Evolutionary conservation across 2,329 filamentous ascomycete species (phyloP).

Genomic region (Fusarium sp.): DNA sequence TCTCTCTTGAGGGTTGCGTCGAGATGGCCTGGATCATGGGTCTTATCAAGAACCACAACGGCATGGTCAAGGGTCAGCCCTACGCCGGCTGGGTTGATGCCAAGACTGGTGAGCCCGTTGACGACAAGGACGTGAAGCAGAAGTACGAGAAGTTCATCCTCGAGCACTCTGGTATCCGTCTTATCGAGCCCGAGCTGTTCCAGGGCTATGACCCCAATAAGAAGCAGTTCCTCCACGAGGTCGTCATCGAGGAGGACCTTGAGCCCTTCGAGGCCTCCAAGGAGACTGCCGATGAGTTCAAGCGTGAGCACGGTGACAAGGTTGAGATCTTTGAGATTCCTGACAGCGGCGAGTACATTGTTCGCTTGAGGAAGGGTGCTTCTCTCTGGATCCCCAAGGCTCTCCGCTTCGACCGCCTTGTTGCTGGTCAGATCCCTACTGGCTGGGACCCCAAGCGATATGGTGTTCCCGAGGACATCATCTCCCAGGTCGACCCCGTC

Average conservation of each 20-base stretch:
- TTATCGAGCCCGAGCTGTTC: slow-evolving; percentile 97
- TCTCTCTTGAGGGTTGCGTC: slow-evolving; percentile 96
- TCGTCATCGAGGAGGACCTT: slow-evolving; percentile 95
- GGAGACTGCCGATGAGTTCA: slow-evolving; percentile 97
- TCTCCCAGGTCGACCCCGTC: slow-evolving; percentile 95
- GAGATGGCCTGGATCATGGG: slow-evolving; percentile 99
- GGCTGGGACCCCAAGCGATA: slow-evolving; percentile 98
- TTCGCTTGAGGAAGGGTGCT: slow-evolving; percentile 94
- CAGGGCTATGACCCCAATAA: slow-evolving; percentile 96
- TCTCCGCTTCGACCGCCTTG: slow-evolving; percentile 93
- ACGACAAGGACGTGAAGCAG: slow-evolving; percentile 96
- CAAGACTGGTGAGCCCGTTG: slow-evolving; percentile 93
- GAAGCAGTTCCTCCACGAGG: slow-evolving; percentile 97
- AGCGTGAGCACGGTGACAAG: slow-evolving; percentile 95
- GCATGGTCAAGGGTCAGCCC: slow-evolving; percentile 90
- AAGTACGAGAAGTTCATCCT: slow-evolving; percentile 98
- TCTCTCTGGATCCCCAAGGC: slow-evolving; percentile 96
- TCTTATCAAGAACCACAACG: slow-evolving; percentile 98
- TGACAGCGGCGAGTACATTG: slow-evolving; percentile 91
- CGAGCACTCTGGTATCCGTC: slow-evolving; percentile 94
- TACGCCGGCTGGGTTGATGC: slow-evolving; percentile 97
- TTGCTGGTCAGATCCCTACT: slow-evolving; percentile 95
- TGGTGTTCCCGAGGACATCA: slow-evolving; percentile 96
- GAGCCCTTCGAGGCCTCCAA: slow-evolving; percentile 97
- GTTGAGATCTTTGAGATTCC: slow-evolving; percentile 96